Percentiles rank a stretch among this genome's conserved stretches.
Evolutionary conservation across 1,284 basidiomycete species (phyloP).

Genomic region (Ganoderma lucidum): DNA sequence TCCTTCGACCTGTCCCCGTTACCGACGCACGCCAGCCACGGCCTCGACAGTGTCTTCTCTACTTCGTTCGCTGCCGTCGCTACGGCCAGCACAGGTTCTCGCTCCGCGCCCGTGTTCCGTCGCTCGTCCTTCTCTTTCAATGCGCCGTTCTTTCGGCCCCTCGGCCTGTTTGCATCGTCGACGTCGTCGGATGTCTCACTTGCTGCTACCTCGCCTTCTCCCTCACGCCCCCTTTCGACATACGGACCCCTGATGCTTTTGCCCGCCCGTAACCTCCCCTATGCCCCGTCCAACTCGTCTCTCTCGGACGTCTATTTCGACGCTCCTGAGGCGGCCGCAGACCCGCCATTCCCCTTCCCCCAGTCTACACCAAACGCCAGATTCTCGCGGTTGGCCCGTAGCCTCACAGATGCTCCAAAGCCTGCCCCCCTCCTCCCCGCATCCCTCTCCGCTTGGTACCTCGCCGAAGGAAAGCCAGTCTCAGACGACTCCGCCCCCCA

Average conservation of each 20-base stretch:
- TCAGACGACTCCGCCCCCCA: background rate
- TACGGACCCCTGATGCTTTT: background rate
- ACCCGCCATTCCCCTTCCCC: background rate
- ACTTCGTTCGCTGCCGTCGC: background rate
- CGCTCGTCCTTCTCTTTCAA: background rate
- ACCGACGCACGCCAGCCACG: background rate
- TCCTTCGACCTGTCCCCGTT: background rate
- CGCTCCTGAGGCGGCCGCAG: background rate
- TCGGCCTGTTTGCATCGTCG: conserved; percentile 1
- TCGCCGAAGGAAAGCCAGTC: background rate
- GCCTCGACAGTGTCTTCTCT: background rate
- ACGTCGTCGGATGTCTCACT: conserved; percentile 1
- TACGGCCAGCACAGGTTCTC: background rate
- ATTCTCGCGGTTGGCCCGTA: background rate
- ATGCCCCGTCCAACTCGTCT: background rate
- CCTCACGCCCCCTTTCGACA: background rate
- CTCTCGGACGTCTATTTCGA: background rate
- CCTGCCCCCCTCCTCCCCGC: background rate
- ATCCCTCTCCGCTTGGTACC: conserved; percentile 1
- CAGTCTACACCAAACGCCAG: background rate
- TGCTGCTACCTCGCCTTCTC: background rate
- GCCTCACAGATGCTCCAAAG: background rate
- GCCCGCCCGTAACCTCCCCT: background rate
- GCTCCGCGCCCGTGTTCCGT: background rate
- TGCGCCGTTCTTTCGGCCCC: background rate